Percentiles rank a stretch among this genome's conserved stretches.
phyloP scores from a whole-genome alignment of 805 yeast genomes.

The Brettanomyces anomalus region DNA sequence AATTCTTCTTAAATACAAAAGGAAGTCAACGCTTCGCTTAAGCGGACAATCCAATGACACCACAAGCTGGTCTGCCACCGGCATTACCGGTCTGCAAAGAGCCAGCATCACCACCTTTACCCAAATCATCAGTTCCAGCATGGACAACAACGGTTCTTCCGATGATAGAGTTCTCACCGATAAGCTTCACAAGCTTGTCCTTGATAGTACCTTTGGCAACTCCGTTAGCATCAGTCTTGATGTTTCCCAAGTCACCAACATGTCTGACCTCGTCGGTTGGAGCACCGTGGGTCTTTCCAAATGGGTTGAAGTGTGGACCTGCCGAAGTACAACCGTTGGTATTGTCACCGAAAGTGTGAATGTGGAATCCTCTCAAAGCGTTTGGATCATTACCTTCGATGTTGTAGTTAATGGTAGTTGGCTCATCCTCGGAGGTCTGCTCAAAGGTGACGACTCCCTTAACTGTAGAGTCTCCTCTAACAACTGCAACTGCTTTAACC shows the following conservation, averaged over 20 bases:
- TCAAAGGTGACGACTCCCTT: conserved; percentile 82
- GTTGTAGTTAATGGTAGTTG: conserved; percentile 83
- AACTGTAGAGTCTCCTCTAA: conserved; percentile 91
- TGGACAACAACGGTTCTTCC: conserved; percentile 97
- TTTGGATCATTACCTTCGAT: conserved; percentile 83
- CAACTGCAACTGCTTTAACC: conserved; percentile 64
- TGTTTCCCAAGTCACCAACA: conserved; percentile 96
- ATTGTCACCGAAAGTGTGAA: conserved; percentile 97
- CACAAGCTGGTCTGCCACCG: conserved; percentile 97
- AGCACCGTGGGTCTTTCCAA: conserved; percentile 82
- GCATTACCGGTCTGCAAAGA: conserved; percentile 95
- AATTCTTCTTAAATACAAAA: neutral
- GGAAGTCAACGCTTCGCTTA: conserved; percentile 14
- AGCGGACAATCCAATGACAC: conserved; percentile 79
- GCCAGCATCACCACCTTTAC: conserved; percentile 88
- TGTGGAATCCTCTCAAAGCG: conserved; percentile 93
- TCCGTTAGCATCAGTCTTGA: conserved; percentile 80
- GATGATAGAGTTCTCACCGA: conserved; percentile 80
- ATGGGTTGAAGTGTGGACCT: conserved; percentile 96
- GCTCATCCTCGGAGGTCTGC: conserved; percentile 69
- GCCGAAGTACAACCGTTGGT: conserved; percentile 99
- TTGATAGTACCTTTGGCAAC: conserved; percentile 83
- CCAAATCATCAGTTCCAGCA: conserved; percentile 87
- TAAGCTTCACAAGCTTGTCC: conserved; percentile 67
- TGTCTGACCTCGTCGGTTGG: conserved; percentile 77